Evolutionary conservation across 75 land plant species (phyloP).

Genomic region (Sequoia sempervirens): DNA sequence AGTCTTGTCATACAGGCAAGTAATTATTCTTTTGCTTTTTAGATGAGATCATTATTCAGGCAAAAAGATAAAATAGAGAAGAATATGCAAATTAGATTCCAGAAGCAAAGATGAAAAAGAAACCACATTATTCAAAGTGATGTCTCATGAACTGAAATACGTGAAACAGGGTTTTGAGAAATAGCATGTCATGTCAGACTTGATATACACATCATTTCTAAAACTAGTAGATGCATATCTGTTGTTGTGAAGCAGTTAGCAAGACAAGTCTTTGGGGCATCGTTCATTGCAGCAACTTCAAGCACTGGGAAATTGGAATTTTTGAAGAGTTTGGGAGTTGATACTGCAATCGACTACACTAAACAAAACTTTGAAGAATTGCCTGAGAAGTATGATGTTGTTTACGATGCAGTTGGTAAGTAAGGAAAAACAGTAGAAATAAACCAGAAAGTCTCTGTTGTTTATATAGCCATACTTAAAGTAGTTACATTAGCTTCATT

Average conservation of each 20-base stretch:
- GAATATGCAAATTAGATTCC: neutral
- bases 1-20: slow-evolving; percentile 71
- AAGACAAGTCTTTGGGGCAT: slow-evolving; percentile 73
- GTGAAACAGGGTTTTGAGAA: neutral
- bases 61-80: neutral
- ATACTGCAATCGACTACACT: slow-evolving; percentile 79
- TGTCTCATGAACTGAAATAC: neutral
- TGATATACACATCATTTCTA: neutral
- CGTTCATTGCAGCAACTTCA: slow-evolving; percentile 74
- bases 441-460: neutral
- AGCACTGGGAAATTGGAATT: slow-evolving; percentile 70
- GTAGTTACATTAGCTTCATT: neutral
- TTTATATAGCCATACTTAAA: neutral
- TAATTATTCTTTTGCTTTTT: neutral
- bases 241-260: slow-evolving; percentile 51
- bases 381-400: slow-evolving; percentile 78
- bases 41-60: neutral
- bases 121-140: neutral
- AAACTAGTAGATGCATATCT: neutral
- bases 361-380: slow-evolving; percentile 73
- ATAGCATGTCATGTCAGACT: neutral
- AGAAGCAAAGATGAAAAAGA: neutral
- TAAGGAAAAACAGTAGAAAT: neutral
- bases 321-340: slow-evolving; percentile 73
- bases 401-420: slow-evolving; percentile 89